Evolutionary conservation across 2,329 filamentous ascomycete species (phyloP).

Genomic region (Claviceps digitariae): DNA sequence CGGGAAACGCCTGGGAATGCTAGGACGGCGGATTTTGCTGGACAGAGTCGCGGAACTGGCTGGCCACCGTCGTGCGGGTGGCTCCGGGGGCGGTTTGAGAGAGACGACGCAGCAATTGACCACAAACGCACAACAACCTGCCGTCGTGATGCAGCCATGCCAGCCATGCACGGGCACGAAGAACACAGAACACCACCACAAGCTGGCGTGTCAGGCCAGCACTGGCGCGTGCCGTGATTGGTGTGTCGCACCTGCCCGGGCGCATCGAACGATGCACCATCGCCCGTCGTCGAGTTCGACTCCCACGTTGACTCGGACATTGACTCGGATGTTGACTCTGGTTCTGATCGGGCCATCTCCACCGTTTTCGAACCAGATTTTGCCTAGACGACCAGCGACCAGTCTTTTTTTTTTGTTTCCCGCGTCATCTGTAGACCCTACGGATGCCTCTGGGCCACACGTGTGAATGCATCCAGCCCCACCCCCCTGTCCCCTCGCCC

Average conservation of each 20-base stretch:
- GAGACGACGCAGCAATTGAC: too few species aligned
- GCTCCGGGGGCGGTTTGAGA: too few species aligned
- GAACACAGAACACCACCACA: too few species aligned
- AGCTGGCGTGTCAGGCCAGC: not conserved
- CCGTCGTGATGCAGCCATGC: not conserved
- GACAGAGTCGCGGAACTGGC: too few species aligned
- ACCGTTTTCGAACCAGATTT: too few species aligned
- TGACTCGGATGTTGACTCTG: not conserved
- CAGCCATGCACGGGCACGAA: constrained; percentile 2
- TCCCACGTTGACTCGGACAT: not conserved
- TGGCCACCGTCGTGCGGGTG: too few species aligned
- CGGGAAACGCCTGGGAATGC: not conserved
- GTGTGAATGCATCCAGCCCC: not conserved
- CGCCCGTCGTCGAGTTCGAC: too few species aligned
- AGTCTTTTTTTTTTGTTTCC: not conserved
- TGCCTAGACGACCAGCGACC: not conserved
- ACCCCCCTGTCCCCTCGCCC: not conserved
- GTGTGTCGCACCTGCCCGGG: not conserved
- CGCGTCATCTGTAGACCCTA: not conserved
- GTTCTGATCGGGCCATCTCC: not conserved
- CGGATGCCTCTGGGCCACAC: not conserved
- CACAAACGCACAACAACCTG: too few species aligned
- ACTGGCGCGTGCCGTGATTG: not conserved
- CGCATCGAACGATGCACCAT: not conserved
- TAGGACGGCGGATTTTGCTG: too few species aligned